Conservation (phyloP, 2,329 filamentous ascomycete species). For the Nigrospora osmanthi region DNA sequence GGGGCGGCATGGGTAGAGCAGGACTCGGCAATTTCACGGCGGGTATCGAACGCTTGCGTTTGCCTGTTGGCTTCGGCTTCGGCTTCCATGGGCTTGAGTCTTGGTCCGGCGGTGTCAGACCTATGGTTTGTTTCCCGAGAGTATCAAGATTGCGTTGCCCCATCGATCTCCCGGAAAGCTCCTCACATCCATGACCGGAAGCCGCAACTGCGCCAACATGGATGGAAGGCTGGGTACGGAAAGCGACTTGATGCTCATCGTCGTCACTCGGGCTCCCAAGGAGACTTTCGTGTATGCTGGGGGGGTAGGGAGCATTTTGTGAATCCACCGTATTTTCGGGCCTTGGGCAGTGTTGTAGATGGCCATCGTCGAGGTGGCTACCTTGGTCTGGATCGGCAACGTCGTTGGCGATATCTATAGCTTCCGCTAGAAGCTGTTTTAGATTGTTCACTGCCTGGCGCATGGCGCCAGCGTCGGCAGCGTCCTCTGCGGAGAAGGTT, state of each 20-base stretch:
- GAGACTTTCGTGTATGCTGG: constrained; percentile 11
- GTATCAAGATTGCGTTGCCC: constrained; percentile 6
- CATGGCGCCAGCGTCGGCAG: constrained; percentile 13
- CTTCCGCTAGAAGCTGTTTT: constrained; percentile 38
- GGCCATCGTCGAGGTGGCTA: constrained; percentile 12
- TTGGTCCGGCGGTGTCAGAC: constrained; percentile 4
- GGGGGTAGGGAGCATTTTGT: background rate
- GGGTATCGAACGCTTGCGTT: constrained; percentile 1
- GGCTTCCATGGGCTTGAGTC: constrained; percentile 4
- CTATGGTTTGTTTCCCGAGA: constrained; percentile 10
- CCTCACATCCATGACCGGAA: constrained; percentile 5
- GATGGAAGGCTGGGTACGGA: constrained; percentile 2
- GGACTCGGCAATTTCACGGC: constrained; percentile 7
- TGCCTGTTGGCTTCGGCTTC: constrained; percentile 4
- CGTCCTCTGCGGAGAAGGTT: constrained; percentile 16
- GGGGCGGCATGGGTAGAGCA: constrained; percentile 14
- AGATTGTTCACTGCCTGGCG: constrained; percentile 25
- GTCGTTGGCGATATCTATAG: constrained; percentile 33
- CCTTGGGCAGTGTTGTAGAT: constrained; percentile 5
- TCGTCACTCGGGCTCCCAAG: constrained; percentile 7
- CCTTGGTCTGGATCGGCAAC: constrained; percentile 23
- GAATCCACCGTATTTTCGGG: constrained; percentile 6
- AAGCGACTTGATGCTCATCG: constrained; percentile 3
- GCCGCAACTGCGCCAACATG: constrained; percentile 8
- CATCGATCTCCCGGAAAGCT: constrained; percentile 3